Conservation (phyloP, 1,284 basidiomycete species). For the Stygiomarasmius scandens region DNA sequence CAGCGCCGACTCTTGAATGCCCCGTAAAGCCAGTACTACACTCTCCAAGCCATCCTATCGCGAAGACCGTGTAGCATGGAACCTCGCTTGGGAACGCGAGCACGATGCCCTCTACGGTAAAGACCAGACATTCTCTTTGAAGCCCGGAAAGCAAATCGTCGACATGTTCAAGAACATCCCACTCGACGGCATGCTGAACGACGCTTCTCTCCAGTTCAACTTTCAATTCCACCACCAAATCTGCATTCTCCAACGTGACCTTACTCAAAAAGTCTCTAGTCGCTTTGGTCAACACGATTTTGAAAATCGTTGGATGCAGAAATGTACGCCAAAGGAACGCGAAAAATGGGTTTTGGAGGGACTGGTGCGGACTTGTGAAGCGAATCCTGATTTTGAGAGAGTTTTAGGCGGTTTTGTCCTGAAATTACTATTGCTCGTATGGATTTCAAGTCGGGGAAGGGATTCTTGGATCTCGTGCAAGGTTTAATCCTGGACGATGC, state of each 20-base stretch:
- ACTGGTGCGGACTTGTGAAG: constrained; percentile 1
- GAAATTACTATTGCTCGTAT: not conserved
- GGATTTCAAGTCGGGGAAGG: constrained; percentile 1
- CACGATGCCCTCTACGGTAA: constrained; percentile 6
- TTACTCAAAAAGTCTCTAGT: not conserved
- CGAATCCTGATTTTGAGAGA: constrained; percentile 4
- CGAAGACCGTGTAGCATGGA: not conserved
- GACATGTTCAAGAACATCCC: not conserved
- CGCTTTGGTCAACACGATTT: constrained; percentile 2
- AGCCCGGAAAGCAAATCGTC: not conserved
- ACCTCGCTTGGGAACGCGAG: constrained; percentile 1
- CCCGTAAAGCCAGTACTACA: too few relatives aligned
- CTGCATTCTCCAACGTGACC: constrained; percentile 5
- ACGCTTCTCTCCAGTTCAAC: not conserved
- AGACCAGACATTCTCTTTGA: not conserved
- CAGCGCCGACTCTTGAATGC: too few relatives aligned
- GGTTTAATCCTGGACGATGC: constrained; percentile 1
- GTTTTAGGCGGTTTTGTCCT: not conserved
- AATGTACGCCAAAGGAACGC: not conserved
- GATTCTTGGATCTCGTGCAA: not conserved
- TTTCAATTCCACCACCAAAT: not conserved
- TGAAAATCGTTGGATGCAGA: constrained; percentile 1
- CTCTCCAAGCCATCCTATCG: not conserved
- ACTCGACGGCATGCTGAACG: not conserved
- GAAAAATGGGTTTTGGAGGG: constrained; percentile 9